Conservation (phyloP, 257 asterid genomes). For the Agastache rugosa region DNA sequence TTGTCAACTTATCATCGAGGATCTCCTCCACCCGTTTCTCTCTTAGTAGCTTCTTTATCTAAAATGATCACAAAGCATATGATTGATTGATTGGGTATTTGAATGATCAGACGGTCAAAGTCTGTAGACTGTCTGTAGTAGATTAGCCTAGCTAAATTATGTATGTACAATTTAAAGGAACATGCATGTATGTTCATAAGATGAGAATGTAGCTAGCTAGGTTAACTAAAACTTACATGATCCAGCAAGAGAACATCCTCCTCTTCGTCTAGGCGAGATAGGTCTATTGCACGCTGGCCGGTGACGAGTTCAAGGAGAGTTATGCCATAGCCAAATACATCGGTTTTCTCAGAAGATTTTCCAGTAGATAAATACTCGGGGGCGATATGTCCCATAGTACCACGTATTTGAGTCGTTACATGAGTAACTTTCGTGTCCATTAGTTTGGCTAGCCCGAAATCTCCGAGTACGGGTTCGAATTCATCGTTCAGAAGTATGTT, state of each 20-base stretch:
- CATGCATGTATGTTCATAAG: too few relatives aligned
- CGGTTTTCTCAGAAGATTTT: slow-evolving; percentile 87
- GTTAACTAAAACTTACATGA: slow-evolving; percentile 58
- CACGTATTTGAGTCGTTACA: slow-evolving; percentile 88
- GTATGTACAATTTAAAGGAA: too few relatives aligned
- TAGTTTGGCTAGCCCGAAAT: slow-evolving; percentile 82
- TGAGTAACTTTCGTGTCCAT: slow-evolving; percentile 79
- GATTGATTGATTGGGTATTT: too few relatives aligned
- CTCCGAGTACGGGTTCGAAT: slow-evolving; percentile 87
- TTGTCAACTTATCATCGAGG: slow-evolving; percentile 62
- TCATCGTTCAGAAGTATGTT: slow-evolving; percentile 81
- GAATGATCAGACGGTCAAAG: too few relatives aligned
- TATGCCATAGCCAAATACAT: slow-evolving; percentile 88
- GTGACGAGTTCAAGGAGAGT: slow-evolving; percentile 91
- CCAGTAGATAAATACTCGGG: slow-evolving; percentile 92
- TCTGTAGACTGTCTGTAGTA: too few relatives aligned
- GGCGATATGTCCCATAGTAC: slow-evolving; percentile 98
- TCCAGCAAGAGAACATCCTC: slow-evolving; percentile 89
- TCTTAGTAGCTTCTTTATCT: slow-evolving; percentile 78
- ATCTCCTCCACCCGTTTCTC: slow-evolving; percentile 74
- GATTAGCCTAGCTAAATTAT: too few relatives aligned
- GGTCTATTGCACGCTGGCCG: slow-evolving; percentile 89
- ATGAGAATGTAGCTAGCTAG: too few relatives aligned
- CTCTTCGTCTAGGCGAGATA: slow-evolving; percentile 90
- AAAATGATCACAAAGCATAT: background rate